Conservation (phyloP, 1,284 basidiomycete species). For the Cryptococcus sp. region DNA sequence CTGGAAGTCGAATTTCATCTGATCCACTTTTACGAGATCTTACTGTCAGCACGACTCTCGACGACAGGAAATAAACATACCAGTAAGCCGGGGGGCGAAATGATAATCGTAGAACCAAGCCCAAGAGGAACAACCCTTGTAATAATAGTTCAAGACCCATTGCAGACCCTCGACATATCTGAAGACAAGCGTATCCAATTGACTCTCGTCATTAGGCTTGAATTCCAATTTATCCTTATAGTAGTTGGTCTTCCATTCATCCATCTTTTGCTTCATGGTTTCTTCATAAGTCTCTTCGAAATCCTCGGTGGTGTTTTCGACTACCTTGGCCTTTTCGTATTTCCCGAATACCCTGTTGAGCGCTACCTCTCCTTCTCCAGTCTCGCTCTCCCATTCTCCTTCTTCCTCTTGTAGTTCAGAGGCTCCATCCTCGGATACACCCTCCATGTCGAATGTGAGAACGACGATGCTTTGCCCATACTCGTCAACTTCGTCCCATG, state of each 20-base stretch:
- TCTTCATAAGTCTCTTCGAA: slow-evolving; percentile 73
- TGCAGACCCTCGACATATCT: slow-evolving; percentile 92
- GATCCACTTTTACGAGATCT: slow-evolving; percentile 74
- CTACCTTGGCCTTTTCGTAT: slow-evolving; percentile 77
- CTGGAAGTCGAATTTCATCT: slow-evolving; percentile 79
- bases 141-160: slow-evolving; percentile 99
- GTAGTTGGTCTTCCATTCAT: slow-evolving; percentile 85
- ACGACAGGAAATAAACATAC: slow-evolving; percentile 50
- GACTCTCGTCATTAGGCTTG: slow-evolving; percentile 60
- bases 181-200: slow-evolving; percentile 65
- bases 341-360: slow-evolving; percentile 79
- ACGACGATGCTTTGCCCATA: slow-evolving; percentile 59
- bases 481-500: slow-evolving; percentile 87
- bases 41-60: too few species aligned
- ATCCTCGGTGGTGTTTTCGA: slow-evolving; percentile 61
- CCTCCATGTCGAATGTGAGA: slow-evolving; percentile 56
- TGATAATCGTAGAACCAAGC: slow-evolving; percentile 99
- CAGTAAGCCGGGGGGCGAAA: slow-evolving; percentile 90
- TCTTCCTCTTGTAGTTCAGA: slow-evolving; percentile 10
- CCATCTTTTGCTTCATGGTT: slow-evolving; percentile 75
- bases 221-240: slow-evolving; percentile 87
- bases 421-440: slow-evolving; percentile 44
- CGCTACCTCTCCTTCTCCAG: slow-evolving; percentile 54
- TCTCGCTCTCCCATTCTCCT: slow-evolving; percentile 30
- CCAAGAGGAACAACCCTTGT: slow-evolving; percentile 94